phyloP scores from a whole-genome alignment of 2,329 filamentous ascomycete species.

The Geoglossum cookeanum region DNA sequence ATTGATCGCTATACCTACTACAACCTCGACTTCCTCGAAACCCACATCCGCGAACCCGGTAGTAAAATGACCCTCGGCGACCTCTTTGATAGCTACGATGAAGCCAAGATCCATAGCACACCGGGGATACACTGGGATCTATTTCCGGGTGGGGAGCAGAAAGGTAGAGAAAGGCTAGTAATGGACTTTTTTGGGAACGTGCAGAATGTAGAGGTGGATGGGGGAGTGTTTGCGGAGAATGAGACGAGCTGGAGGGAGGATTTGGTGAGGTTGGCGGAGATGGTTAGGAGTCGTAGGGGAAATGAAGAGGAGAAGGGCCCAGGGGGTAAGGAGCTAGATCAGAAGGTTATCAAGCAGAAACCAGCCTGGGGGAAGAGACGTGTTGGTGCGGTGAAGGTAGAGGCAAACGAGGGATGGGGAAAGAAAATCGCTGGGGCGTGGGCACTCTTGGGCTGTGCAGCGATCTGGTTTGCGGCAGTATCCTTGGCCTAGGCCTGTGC shows the following conservation, averaged over 20 bases:
- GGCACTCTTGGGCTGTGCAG: background rate
- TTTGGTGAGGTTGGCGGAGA: conserved; percentile 44
- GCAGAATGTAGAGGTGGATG: conserved; percentile 75
- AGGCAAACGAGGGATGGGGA: background rate
- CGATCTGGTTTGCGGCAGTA: background rate
- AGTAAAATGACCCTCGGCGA: conserved; percentile 84
- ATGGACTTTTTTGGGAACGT: conserved; percentile 98
- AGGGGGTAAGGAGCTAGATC: background rate
- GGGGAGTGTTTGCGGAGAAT: conserved; percentile 25
- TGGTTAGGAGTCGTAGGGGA: background rate
- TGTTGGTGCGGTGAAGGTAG: conserved; percentile 1
- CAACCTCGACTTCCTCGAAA: conserved; percentile 91
- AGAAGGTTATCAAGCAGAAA: background rate
- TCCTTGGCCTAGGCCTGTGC: background rate
- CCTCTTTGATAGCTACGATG: conserved; percentile 90
- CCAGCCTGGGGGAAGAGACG: background rate
- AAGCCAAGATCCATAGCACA: conserved; percentile 80
- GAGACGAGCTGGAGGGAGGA: conserved; percentile 45
- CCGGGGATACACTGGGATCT: conserved; percentile 88
- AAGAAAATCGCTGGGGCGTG: background rate
- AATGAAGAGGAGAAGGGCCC: background rate
- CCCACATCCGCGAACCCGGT: conserved; percentile 65
- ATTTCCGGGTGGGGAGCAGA: conserved; percentile 68
- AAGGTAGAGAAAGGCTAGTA: conserved; percentile 59
- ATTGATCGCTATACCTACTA: conserved; percentile 99